Conservation (phyloP, 2,329 filamentous ascomycete genomes). For the Pseudonectria foliicola region DNA sequence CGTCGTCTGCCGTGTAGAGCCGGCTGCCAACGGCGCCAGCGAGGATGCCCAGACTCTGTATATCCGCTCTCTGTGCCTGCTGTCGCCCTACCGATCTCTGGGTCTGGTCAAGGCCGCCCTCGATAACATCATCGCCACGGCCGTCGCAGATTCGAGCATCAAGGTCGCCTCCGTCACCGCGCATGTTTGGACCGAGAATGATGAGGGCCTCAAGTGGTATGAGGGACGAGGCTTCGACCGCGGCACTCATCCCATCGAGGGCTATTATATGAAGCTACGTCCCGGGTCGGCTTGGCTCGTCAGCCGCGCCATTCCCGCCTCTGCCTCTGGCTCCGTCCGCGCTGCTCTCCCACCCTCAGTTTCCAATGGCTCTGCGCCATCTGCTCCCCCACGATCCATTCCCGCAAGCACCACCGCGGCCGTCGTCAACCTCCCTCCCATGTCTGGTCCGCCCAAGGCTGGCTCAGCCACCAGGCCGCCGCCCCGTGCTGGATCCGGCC, state of each 20-base stretch:
- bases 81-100: conserved; percentile 55
- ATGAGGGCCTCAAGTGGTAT: conserved; percentile 59
- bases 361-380: conserved; percentile 6
- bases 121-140: conserved; percentile 41
- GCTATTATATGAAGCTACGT: conserved; percentile 56
- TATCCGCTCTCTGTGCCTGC: conserved; percentile 56
- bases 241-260: conserved; percentile 39
- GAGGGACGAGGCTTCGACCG: conserved; percentile 47
- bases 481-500: conserved; percentile 21
- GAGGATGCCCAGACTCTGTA: conserved; percentile 44
- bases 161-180: conserved; percentile 46
- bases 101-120: conserved; percentile 53
- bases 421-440: conserved; percentile 25
- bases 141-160: conserved; percentile 27
- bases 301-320: conserved; percentile 33
- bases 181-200: conserved; percentile 62
- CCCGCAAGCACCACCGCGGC: conserved; percentile 24
- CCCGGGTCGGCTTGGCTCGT: conserved; percentile 58
- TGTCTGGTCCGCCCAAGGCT: conserved; percentile 16
- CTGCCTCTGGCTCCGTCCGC: conserved; percentile 19
- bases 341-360: conserved; percentile 14
- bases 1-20: conserved; percentile 55
- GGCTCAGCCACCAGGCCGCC: conserved; percentile 16
- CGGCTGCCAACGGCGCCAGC: conserved; percentile 8
- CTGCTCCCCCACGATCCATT: conserved; percentile 7